Evolutionary conservation across 169 alveolate genomes (phyloP), one percentile per base, ranked within the genome.

Genomic region (Plasmodium malariae): DNA sequence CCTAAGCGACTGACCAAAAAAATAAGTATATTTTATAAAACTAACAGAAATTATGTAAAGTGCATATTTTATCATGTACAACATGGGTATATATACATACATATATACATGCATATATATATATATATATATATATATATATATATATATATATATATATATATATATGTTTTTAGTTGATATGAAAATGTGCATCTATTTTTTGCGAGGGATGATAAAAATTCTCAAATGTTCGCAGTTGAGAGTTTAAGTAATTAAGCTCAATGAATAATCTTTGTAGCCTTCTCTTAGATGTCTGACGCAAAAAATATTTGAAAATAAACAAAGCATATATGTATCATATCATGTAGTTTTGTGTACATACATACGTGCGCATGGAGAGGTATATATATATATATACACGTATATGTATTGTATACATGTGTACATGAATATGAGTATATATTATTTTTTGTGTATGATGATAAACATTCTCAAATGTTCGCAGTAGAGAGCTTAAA

Each of bases 271-370:
- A n/a, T 28, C 30, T 57, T 76, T 57, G 59, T 62, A 80, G 90
- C 90, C 90, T 80, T 80, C 71, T 45, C 90, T 80, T 80, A 80
- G 90, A 80, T 80, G 90, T 80, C 90, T 80, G 90, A 80, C 80
- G 19, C 6, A 36, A 55, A 36, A 72, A 54, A 54, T 54, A 54
- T 54, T 54, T 54, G n/a, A n/a, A n/a, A n/a, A n/a, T n/a, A n/a
- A n/a, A 55, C 9, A 51, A 51, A 11, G 14, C 21, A 51, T 51
- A 3, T 51, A 11, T 51, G 14, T 51, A 19, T 51, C 14, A 51
- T n/a, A 51, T 19, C 28, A n/a, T n/a, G n/a, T n/a, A n/a, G n/a
- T n/a, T n/a, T n/a, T n/a, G n/a, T n/a, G n/a, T n/a, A n/a, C n/a
- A n/a, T n/a, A n/a, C n/a, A n/a, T n/a, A n/a, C n/a, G n/a, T n/a